Conservation (phyloP, 305 asterid species). For the Withania somnifera region DNA sequence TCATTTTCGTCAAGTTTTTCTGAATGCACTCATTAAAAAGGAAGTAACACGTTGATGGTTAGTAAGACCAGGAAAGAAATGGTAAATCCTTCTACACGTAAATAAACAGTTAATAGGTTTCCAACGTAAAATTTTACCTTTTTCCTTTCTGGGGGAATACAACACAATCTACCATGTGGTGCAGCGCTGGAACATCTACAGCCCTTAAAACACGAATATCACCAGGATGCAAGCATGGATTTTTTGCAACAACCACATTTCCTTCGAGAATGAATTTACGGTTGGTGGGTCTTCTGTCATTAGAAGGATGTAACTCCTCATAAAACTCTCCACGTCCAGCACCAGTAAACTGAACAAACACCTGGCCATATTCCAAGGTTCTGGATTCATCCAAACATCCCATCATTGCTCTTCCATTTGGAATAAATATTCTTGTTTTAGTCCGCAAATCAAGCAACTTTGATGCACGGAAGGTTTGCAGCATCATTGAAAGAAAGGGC, state of each 20-base stretch:
- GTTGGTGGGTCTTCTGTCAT: conserved; percentile 6
- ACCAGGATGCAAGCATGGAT: conserved; percentile 92
- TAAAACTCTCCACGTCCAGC: conserved; percentile 20
- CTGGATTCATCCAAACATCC: conserved; percentile 84
- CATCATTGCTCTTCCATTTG: conserved; percentile 66
- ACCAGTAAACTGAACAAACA: conserved; percentile 54
- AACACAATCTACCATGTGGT: conserved; percentile 84
- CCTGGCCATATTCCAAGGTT: conserved; percentile 63
- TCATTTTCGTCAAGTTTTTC: not conserved
- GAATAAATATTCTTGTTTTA: conserved; percentile 53
- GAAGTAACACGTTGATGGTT: not conserved
- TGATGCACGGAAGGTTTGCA: conserved; percentile 55
- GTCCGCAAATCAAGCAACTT: conserved; percentile 57
- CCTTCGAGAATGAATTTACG: conserved; percentile 19
- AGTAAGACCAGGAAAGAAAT: not conserved
- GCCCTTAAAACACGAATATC: conserved; percentile 76
- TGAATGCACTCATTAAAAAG: not conserved
- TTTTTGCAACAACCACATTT: conserved; percentile 62
- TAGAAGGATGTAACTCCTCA: conserved; percentile 10
- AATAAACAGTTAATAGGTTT: not conserved
- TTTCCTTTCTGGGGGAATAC: conserved; percentile 66
- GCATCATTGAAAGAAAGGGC: conserved; percentile 84
- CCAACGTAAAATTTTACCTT: conserved; percentile 28
- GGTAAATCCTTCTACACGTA: not conserved
- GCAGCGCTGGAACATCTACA: conserved; percentile 38